Evolutionary conservation across 352 stramenopile genomes (phyloP).

Genomic region (Phytophthora meadii): DNA sequence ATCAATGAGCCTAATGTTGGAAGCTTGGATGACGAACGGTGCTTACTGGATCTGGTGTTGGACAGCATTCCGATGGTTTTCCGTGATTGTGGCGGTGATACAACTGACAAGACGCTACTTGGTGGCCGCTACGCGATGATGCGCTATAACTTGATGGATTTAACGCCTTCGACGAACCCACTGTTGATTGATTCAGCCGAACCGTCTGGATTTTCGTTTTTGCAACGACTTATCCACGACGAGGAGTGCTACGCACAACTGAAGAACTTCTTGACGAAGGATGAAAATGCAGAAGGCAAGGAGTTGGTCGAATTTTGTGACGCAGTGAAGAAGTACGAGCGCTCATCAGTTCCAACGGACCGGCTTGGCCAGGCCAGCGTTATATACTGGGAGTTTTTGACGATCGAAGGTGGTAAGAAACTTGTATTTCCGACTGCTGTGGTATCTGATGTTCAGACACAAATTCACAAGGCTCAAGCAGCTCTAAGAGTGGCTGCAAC

Average conservation of each 20-base stretch:
- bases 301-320: slow-evolving; percentile 86
- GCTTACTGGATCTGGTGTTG: slow-evolving; percentile 79
- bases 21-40: slow-evolving; percentile 80
- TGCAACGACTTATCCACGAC: slow-evolving; percentile 89
- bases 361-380: slow-evolving; percentile 76
- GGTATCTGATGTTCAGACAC: slow-evolving; percentile 55
- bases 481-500: slow-evolving; percentile 31
- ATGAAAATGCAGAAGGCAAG: slow-evolving; percentile 60
- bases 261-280: slow-evolving; percentile 76
- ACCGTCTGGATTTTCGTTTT: slow-evolving; percentile 78
- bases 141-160: slow-evolving; percentile 74
- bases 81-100: slow-evolving; percentile 84
- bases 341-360: slow-evolving; percentile 68
- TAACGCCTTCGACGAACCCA: slow-evolving; percentile 47
- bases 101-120: slow-evolving; percentile 87
- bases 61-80: slow-evolving; percentile 90
- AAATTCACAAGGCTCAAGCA: slow-evolving; percentile 72
- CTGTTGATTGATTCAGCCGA: slow-evolving; percentile 73
- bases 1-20: slow-evolving; percentile 76
- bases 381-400: slow-evolving; percentile 89
- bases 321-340: slow-evolving; percentile 85
- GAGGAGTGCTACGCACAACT: slow-evolving; percentile 89
- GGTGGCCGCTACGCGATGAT: slow-evolving; percentile 84
- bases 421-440: slow-evolving; percentile 72
- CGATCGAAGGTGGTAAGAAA: slow-evolving; percentile 58